Percentiles rank a stretch among this genome's conserved stretches.
Evolutionary conservation across 495 filamentous ascomycete genomes (phyloP).

Genomic region (Penicillium bialowiezense): DNA sequence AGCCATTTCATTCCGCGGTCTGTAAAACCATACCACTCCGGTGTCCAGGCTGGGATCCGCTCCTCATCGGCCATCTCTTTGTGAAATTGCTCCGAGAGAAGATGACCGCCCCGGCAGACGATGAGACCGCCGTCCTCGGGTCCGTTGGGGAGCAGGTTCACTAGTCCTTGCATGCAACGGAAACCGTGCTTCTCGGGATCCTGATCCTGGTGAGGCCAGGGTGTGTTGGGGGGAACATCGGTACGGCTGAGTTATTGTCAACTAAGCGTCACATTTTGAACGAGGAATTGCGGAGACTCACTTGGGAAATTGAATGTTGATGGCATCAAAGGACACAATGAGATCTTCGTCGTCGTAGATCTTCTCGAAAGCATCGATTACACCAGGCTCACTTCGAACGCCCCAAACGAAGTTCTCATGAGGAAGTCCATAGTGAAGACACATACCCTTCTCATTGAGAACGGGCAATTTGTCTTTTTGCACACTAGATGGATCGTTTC

Average conservation of each 20-base stretch:
- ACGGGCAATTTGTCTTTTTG: conserved; percentile 34
- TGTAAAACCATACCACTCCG: conserved; percentile 40
- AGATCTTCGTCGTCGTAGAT: conserved; percentile 39
- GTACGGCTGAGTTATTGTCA: conserved; percentile 16
- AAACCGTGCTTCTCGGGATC: conserved; percentile 40
- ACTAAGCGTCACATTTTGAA: background rate
- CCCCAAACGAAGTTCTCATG: conserved; percentile 47
- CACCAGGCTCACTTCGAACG: conserved; percentile 39
- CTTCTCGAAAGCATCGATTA: conserved; percentile 38
- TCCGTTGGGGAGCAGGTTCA: conserved; percentile 42
- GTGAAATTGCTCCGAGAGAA: conserved; percentile 35
- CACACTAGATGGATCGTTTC: conserved; percentile 35
- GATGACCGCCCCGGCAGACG: conserved; percentile 33
- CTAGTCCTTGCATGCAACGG: conserved; percentile 46
- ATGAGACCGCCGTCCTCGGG: conserved; percentile 44
- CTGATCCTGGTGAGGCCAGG: conserved; percentile 50
- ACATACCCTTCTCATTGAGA: conserved; percentile 44
- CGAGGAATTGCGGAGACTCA: background rate
- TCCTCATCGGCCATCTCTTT: conserved; percentile 31
- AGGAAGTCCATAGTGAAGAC: conserved; percentile 34
- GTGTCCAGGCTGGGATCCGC: conserved; percentile 34
- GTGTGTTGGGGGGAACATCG: conserved; percentile 35
- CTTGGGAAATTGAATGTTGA: conserved; percentile 42
- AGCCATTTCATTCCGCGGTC: conserved; percentile 40
- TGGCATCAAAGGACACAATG: conserved; percentile 45